Base-by-base conservation (phyloP, 208 protist genomes). In the Naegleria fowleri region DNA sequence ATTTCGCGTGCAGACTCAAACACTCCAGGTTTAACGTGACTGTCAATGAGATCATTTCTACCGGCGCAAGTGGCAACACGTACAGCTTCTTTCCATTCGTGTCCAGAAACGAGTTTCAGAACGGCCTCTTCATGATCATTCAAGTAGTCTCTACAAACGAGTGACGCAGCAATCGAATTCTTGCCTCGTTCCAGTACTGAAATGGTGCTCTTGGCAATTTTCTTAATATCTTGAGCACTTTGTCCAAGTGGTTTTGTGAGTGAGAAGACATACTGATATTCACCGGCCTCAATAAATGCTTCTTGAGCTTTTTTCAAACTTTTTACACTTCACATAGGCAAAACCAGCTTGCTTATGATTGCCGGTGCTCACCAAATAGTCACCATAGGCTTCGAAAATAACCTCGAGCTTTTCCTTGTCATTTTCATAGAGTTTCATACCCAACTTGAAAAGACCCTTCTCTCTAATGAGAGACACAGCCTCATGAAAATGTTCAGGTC, bases 381-480 rank as follows among this genome's bases (percentile, higher is more conserved):
- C 88, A 55, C 88, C 88, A 59, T 83, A 90, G 36, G 40, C 52
- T 38, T 86, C 88, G 13, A 83, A 86, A 15, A 90, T 40, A 41
- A 41, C 5, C 3, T 29, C 29, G 5, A 48, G 36, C 5, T 48
- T 41, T 1, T 59, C n/a, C 22, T 40, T 39, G 6, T 84, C 52
- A 41, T 6, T 7, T 39, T n/a, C 7, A 41, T 40, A 86, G 15
- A 90, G 19, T 58, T 86, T 0, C 4, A 90, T 52, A 39, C 41
- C 43, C 3, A 59, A 6, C 19, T 84, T 39, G 22, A 40, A 90
- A 13, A 90, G 43, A n/a, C 51, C 29, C 6, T 90, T 29, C 15
- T 90, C 13, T 22, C 11, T 36, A 39, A 86, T 58, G 2, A 90
- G 22, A 7, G 39, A 15, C 5, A 90, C 9, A 25, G 29, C 22